Conservation (phyloP, 768 basidiomycete genomes). For the Lactarius deliciosus region DNA sequence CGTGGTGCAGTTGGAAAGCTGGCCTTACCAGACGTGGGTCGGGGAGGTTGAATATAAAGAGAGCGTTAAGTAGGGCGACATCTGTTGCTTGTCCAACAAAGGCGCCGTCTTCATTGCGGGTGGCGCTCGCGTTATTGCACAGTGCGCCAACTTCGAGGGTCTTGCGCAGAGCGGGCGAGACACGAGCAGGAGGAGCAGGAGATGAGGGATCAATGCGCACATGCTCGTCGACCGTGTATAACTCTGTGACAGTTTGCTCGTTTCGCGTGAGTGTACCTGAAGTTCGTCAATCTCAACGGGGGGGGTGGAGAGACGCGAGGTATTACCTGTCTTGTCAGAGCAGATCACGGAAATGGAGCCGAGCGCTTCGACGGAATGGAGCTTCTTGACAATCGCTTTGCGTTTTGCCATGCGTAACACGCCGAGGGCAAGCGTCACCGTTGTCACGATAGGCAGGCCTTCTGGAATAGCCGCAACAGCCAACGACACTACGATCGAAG, state of each 20-base stretch:
- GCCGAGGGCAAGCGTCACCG: constrained; percentile 92
- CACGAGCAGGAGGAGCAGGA: constrained; percentile 39
- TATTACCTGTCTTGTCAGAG: constrained; percentile 89
- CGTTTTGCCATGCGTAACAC: constrained; percentile 92
- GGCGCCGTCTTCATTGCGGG: constrained; percentile 64
- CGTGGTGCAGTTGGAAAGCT: not conserved
- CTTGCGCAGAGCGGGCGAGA: constrained; percentile 69
- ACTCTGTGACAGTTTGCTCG: constrained; percentile 90
- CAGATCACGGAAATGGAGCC: constrained; percentile 98
- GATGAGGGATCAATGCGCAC: constrained; percentile 60
- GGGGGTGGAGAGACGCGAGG: not conserved
- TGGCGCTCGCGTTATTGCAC: constrained; percentile 82
- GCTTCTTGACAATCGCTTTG: constrained; percentile 95
- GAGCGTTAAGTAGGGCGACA: constrained; percentile 83
- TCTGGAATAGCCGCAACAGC: constrained; percentile 99
- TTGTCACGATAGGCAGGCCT: constrained; percentile 94
- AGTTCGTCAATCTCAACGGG: not conserved
- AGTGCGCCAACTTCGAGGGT: constrained; percentile 80
- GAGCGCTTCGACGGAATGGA: constrained; percentile 91
- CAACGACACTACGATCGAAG: constrained; percentile 69
- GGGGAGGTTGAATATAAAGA: constrained; percentile 60
- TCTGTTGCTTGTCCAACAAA: constrained; percentile 91
- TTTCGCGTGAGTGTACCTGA: constrained; percentile 90
- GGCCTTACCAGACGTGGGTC: constrained; percentile 70
- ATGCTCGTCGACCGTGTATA: constrained; percentile 84